Evolutionary conservation across 345 rosid species (phyloP).

Genomic region (Eucalyptus marginata): DNA sequence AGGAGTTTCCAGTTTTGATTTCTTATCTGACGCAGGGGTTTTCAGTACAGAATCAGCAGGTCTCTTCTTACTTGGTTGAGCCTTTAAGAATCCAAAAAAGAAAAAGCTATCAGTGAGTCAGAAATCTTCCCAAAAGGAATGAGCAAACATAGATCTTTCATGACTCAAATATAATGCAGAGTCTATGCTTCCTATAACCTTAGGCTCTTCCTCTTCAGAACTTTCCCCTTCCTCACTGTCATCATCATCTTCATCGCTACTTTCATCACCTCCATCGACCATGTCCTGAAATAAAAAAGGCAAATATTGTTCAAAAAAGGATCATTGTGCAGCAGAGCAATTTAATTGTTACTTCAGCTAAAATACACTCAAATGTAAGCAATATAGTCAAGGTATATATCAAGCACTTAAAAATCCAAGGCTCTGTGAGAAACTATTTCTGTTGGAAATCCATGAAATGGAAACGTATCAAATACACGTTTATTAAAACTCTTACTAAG

Average conservation of each 20-base stretch:
- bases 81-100: conserved; percentile 2
- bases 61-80: conserved; percentile 57
- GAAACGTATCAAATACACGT: not conserved
- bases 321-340: no score
- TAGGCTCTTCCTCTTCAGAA: not conserved
- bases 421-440: not conserved
- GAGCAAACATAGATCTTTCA: not conserved
- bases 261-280: not conserved
- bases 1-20: conserved; percentile 60
- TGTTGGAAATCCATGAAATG: not conserved
- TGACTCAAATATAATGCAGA: not conserved
- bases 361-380: no score
- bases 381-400: not conserved
- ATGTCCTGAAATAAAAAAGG: not conserved
- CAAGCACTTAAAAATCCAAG: not conserved
- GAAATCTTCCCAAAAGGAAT: not conserved
- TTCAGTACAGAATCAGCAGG: conserved; percentile 29
- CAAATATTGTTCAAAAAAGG: not conserved
- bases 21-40: conserved; percentile 42
- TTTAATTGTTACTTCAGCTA: no score
- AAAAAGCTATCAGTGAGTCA: not conserved
- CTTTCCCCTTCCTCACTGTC: not conserved
- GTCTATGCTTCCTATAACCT: not conserved
- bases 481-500: not conserved
- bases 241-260: not conserved